These are phyloP conservation scores for Aspergillus bridgeri DNA, from an alignment of 495 filamentous ascomycete genomes.

Conservation along the genomic window DNA sequence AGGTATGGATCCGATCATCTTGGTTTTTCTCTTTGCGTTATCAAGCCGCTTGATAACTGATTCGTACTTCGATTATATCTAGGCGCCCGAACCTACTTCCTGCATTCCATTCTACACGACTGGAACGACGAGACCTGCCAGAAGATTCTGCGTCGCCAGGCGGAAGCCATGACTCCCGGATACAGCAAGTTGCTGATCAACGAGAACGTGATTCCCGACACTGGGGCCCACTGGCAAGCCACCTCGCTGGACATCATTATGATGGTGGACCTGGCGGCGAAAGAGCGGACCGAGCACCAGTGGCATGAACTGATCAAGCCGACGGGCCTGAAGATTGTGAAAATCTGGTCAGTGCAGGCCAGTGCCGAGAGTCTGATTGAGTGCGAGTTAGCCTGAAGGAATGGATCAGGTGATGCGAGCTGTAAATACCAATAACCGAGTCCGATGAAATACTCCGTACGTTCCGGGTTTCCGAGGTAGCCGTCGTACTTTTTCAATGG, in stretches of 20 bases:
- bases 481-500: background rate
- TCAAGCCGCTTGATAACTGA: background rate
- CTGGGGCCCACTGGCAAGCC: slow-evolving; percentile 34
- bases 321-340: slow-evolving; percentile 35
- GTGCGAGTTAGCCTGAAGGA: slow-evolving; percentile 35
- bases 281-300: slow-evolving; percentile 33
- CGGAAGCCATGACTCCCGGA: slow-evolving; percentile 36
- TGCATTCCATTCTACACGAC: slow-evolving; percentile 45
- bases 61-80: background rate
- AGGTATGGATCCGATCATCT: slow-evolving; percentile 14
- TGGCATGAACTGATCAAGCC: slow-evolving; percentile 34
- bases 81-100: slow-evolving; percentile 44
- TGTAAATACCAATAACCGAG: background rate
- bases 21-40: background rate
- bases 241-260: slow-evolving; percentile 37
- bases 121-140: slow-evolving; percentile 39
- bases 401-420: background rate
- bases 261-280: slow-evolving; percentile 31
- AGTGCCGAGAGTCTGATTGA: slow-evolving; percentile 41
- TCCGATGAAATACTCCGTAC: background rate
- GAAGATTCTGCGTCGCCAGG: slow-evolving; percentile 33
- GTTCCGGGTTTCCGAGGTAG: background rate
- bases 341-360: slow-evolving; percentile 33
- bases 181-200: slow-evolving; percentile 46
- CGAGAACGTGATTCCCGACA: slow-evolving; percentile 40